Evolutionary conservation across 805 yeast species (phyloP).

Genomic region (Starmerella cellae): DNA sequence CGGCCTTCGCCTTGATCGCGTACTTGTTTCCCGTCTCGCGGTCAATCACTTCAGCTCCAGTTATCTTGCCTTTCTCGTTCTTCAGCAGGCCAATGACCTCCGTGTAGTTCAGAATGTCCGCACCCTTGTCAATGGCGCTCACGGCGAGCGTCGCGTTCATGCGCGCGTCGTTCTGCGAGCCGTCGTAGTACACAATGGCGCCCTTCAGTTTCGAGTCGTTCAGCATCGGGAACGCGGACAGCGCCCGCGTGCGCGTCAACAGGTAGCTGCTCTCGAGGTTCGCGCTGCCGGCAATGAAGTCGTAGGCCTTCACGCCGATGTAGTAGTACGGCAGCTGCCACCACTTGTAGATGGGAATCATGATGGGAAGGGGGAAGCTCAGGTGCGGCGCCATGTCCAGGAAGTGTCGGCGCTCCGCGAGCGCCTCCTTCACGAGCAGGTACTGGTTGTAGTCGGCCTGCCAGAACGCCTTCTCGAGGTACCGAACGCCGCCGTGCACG

Average conservation of each 20-base stretch:
- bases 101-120: constrained; percentile 76
- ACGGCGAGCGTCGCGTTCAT: constrained; percentile 76
- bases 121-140: constrained; percentile 77
- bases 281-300: constrained; percentile 80
- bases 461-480: constrained; percentile 87
- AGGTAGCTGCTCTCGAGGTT: constrained; percentile 68
- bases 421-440: constrained; percentile 77
- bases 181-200: constrained; percentile 88
- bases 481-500: constrained; percentile 96
- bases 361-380: constrained; percentile 71
- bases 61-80: constrained; percentile 42
- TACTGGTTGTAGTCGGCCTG: constrained; percentile 81
- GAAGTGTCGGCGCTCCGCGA: constrained; percentile 76
- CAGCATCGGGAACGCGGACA: constrained; percentile 73
- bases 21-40: constrained; percentile 44
- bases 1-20: constrained; percentile 54
- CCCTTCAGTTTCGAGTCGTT: constrained; percentile 70
- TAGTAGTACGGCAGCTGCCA: constrained; percentile 95
- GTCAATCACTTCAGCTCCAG: constrained; percentile 68
- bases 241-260: constrained; percentile 50
- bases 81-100: constrained; percentile 67
- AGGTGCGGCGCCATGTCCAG: constrained; percentile 86
- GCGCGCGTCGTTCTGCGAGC: constrained; percentile 84
- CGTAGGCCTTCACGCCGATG: constrained; percentile 83
- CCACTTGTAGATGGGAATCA: constrained; percentile 91